A percentile compares a stretch with the other conserved stretches of the same genome.
Conservation (phyloP, 2,329 filamentous ascomycete species). For the Bipolaris bicolor region DNA sequence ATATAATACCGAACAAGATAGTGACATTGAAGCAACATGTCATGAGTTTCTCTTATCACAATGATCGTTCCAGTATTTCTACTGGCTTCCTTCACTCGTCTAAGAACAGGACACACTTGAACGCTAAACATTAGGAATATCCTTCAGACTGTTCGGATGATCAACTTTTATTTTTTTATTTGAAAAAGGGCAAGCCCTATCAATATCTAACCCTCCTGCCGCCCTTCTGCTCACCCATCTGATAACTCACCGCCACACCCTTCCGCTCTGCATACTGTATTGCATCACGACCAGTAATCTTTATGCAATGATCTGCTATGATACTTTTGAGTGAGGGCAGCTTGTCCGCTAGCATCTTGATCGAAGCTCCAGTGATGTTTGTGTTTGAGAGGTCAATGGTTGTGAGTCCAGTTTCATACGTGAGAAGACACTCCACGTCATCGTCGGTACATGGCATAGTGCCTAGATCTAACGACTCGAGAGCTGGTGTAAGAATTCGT, state of each 20-base stretch:
- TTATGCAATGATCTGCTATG: constrained; percentile 43
- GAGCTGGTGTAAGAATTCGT: constrained; percentile 30
- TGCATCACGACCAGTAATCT: constrained; percentile 48
- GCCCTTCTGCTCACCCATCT: constrained; percentile 27
- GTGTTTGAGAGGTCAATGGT: constrained; percentile 47
- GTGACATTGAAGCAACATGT: too few species aligned
- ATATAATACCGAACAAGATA: too few species aligned
- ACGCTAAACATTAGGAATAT: too few species aligned
- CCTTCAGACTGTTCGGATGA: too few species aligned
- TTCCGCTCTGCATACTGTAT: constrained; percentile 49
- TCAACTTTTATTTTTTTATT: too few species aligned
- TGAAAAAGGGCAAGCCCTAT: not conserved
- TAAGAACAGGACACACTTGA: too few species aligned
- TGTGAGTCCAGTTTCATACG: constrained; percentile 24
- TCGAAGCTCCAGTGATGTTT: constrained; percentile 49
- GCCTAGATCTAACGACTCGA: constrained; percentile 26
- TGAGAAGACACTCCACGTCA: constrained; percentile 36
- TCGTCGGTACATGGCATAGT: constrained; percentile 37
- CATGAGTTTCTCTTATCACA: too few species aligned
- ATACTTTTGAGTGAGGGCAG: constrained; percentile 37
- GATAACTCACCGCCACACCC: constrained; percentile 36
- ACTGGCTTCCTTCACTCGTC: too few species aligned
- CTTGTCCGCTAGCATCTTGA: constrained; percentile 47
- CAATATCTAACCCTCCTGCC: constrained; percentile 23
- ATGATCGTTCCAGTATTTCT: too few species aligned